A percentile compares a stretch with the other conserved stretches of the same genome.
These are phyloP conservation scores for Phytophthora sp. DNA, from an alignment of 352 stramenopile species.

Conservation along the genomic window DNA sequence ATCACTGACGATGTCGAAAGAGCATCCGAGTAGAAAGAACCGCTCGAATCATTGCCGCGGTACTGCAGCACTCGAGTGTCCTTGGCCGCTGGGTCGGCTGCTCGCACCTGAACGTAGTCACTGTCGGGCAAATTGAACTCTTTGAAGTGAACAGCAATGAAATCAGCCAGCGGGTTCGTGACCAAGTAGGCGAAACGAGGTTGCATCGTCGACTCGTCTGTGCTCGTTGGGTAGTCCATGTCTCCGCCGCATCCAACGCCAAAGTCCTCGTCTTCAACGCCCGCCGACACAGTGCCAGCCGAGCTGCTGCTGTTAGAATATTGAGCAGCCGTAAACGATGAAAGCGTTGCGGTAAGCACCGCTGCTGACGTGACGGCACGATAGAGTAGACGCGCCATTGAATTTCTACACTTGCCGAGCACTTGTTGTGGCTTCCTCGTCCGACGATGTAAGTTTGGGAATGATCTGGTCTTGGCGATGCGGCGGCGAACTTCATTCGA, in stretches of 20 bases:
- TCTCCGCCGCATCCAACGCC: slow-evolving; percentile 40
- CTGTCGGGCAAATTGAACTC: slow-evolving; percentile 62
- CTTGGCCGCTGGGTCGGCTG: slow-evolving; percentile 31
- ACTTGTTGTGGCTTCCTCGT: slow-evolving; percentile 5
- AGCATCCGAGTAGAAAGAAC: slow-evolving; percentile 45
- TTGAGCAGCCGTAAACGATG: slow-evolving; percentile 6
- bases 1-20: slow-evolving; percentile 47
- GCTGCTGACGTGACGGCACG: slow-evolving; percentile 14
- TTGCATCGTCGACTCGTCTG: slow-evolving; percentile 21
- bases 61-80: slow-evolving; percentile 43
- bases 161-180: slow-evolving; percentile 53
- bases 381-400: slow-evolving; percentile 23
- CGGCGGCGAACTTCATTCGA: too few species aligned
- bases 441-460: slow-evolving; percentile 22
- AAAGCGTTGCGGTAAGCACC: slow-evolving; percentile 5
- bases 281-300: not conserved
- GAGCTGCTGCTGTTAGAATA: slow-evolving; percentile 25
- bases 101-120: slow-evolving; percentile 61
- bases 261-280: slow-evolving; percentile 29
- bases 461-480: slow-evolving; percentile 3
- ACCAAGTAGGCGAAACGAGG: slow-evolving; percentile 47
- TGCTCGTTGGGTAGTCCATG: slow-evolving; percentile 29
- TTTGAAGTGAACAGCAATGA: slow-evolving; percentile 70
- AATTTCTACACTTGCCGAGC: not conserved
- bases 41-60: slow-evolving; percentile 33